Evolutionary conservation across 352 stramenopile species (phyloP), one percentile per base, ranked within the genome.

Genomic region (Globisporangium viniferum): DNA sequence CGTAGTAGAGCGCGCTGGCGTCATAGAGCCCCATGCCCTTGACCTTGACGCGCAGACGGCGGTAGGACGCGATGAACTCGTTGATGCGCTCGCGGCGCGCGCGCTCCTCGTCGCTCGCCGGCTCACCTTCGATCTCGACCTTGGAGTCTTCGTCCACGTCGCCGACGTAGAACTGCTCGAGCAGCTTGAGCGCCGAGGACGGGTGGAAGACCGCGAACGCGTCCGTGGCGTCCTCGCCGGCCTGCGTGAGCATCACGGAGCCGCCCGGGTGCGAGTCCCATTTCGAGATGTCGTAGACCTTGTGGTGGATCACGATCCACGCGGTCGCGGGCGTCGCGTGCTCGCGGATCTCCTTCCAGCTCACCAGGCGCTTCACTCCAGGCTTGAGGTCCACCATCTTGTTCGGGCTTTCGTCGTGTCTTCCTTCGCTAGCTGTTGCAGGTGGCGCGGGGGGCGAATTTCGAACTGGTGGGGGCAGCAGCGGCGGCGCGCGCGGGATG

Each of bases 181-280:
- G 87, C 61, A 98, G 77, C 68, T 94, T 94, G 73, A 97, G 94
- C 20, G 96, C 97, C 64, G 88, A 94, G 15, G 91, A 80, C 18
- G 96, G 95, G 78, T 99, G 97, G 75, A 99, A 99, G 53, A 98
- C 96, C 15, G 96, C 95, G 76, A 99, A 99, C 36, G 98, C 98
- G 76, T 99, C 97, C 4, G 97, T 99, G 73, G 97, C 97, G 75
- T 99, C 97, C 71, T 99, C 95, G 46, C 97, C 97, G 1, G 97
- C 97, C 74, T 99, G 94, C 31, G 97, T 99, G 71, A 99, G 98
- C 76, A 99, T 97, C 66, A 99, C 94, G 84, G 82, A 92, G 64
- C 90, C 90, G 48, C 90, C 90, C 54, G 91, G 90, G 68, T 97
- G 90, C 56, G 76, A 77, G 66, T 95, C 80, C 75, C 90, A 93